A percentile compares a stretch with the other conserved stretches of the same genome.
phyloP scores from a whole-genome alignment of 2,329 filamentous ascomycete genomes.

The Cephalotrichum gorgonifer region DNA sequence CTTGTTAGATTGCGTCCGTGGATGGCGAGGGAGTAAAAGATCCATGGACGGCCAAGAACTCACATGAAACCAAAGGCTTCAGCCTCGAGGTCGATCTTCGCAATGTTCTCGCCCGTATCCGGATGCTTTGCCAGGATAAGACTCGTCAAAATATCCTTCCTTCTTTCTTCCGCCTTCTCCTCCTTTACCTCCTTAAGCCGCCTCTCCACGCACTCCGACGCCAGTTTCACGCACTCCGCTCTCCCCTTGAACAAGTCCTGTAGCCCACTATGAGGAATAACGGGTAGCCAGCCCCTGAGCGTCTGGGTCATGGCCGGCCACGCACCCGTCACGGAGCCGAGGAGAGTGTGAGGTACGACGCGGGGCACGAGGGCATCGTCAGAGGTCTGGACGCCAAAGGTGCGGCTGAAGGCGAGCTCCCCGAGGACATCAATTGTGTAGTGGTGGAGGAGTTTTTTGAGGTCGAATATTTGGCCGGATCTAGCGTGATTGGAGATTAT shows the following conservation, averaged over 20 bases:
- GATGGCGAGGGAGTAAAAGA: too few species aligned
- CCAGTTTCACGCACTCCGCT: slow-evolving; percentile 8
- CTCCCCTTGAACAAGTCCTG: slow-evolving; percentile 14
- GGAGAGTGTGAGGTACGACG: slow-evolving; percentile 19
- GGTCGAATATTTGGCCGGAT: slow-evolving; percentile 14
- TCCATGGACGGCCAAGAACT: too few species aligned
- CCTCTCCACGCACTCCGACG: slow-evolving; percentile 11
- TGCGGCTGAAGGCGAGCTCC: slow-evolving; percentile 19
- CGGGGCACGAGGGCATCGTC: slow-evolving; percentile 19
- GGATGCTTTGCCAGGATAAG: slow-evolving; percentile 23
- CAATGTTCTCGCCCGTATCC: slow-evolving; percentile 20
- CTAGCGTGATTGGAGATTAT: slow-evolving; percentile 10
- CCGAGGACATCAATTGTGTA: slow-evolving; percentile 16
- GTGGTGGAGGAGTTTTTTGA: slow-evolving; percentile 18
- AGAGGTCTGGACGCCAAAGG: slow-evolving; percentile 17
- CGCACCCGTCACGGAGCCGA: slow-evolving; percentile 17
- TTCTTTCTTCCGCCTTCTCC: slow-evolving; percentile 7
- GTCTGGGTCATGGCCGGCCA: slow-evolving; percentile 15
- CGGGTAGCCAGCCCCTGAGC: slow-evolving; percentile 16
- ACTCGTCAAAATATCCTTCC: slow-evolving; percentile 22
- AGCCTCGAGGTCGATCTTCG: slow-evolving; percentile 18
- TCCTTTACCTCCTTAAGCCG: slow-evolving; percentile 6
- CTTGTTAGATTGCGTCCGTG: too few species aligned
- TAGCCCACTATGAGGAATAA: slow-evolving; percentile 11
- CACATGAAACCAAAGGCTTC: slow-evolving; percentile 26